Percentiles rank a stretch among this genome's conserved stretches.
Evolutionary conservation across 75 land plant species (phyloP).

Genomic region (Cryptomeria japonica): DNA sequence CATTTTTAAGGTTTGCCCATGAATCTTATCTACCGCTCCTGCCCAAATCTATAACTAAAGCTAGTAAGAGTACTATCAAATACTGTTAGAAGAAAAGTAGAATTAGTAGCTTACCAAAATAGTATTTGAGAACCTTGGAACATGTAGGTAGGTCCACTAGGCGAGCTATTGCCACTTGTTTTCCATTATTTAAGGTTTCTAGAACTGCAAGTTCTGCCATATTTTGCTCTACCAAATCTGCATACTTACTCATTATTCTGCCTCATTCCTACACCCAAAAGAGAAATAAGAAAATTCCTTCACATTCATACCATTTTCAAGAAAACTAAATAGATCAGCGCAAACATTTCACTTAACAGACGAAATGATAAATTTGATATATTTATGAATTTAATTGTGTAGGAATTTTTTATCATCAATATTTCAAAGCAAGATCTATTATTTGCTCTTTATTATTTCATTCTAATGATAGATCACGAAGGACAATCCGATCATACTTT

Average conservation of each 20-base stretch:
- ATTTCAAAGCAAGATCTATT: no score
- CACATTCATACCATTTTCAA: background rate
- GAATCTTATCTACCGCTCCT: slow-evolving; percentile 74
- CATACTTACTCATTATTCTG: slow-evolving; percentile 50
- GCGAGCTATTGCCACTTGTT: slow-evolving; percentile 41
- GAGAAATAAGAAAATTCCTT: background rate
- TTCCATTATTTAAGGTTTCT: slow-evolving; percentile 71
- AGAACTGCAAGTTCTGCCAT: slow-evolving; percentile 63
- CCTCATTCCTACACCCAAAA: slow-evolving; percentile 53
- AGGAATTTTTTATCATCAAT: no score
- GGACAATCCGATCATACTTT: no score
- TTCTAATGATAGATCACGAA: no score
- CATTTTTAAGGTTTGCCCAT: slow-evolving; percentile 70
- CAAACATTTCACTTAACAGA: no score
- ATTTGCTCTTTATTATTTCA: no score
- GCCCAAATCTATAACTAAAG: background rate
- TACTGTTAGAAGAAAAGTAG: background rate
- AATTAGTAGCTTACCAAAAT: slow-evolving; percentile 38
- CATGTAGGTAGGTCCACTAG: slow-evolving; percentile 43
- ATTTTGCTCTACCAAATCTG: slow-evolving; percentile 69
- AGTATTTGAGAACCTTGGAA: slow-evolving; percentile 36
- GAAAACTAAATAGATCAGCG: no score
- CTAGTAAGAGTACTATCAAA: background rate
- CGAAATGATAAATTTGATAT: no score
- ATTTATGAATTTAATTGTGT: no score